phyloP scores from a whole-genome alignment of 768 basidiomycete genomes.

The Pisolithus sp. region DNA sequence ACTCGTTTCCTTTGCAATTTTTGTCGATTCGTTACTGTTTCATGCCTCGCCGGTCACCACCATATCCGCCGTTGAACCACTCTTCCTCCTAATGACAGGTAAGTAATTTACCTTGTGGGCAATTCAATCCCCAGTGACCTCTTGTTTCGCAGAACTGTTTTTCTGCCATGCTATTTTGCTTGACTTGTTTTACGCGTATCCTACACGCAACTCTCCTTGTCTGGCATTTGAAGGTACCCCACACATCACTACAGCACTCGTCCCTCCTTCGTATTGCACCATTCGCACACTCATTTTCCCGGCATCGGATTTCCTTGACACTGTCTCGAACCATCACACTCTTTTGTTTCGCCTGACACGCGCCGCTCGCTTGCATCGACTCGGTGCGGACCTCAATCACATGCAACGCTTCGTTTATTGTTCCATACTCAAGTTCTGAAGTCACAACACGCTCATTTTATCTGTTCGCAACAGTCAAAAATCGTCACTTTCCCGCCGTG shows the following conservation, averaged over 20 bases:
- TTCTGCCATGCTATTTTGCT: neutral
- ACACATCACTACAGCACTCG: neutral
- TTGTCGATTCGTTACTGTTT: neutral
- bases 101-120: neutral
- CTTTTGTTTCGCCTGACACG: neutral
- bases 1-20: neutral
- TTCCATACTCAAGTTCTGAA: neutral
- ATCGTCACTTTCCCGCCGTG: neutral
- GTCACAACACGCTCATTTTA: neutral
- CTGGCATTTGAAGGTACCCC: neutral
- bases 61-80: neutral
- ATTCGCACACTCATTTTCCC: neutral
- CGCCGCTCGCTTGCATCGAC: neutral
- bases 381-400: neutral
- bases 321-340: neutral
- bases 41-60: neutral
- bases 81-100: neutral
- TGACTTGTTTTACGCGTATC: neutral
- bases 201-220: neutral
- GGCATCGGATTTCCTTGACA: neutral
- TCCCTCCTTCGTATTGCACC: neutral
- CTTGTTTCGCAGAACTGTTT: neutral
- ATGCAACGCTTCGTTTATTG: neutral
- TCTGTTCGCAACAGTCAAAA: neutral
- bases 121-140: neutral